Base-by-base conservation (phyloP, 208 protist genomes). In the Crithidia sp. region DNA sequence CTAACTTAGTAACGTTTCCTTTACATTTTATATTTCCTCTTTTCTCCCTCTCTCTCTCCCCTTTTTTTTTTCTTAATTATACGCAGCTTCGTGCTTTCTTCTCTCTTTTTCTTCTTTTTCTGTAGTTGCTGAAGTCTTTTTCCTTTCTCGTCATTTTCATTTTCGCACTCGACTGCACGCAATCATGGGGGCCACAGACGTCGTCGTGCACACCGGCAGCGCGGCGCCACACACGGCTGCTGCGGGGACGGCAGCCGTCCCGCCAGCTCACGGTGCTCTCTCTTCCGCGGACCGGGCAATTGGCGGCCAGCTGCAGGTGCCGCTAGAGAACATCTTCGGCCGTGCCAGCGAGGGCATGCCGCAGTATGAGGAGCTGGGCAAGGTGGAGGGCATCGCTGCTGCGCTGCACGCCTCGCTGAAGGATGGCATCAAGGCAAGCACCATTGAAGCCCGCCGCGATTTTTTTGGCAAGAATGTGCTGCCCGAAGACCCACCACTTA, bases 391-490 rank as follows among this genome's bases (percentile, higher is more conserved):
- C 50, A 72, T 95, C 56, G 76, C 79, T 2, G 70, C 64, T 43
- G 56, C 69, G 28, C 84, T 96, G 3, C 67, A 82, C 62, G 79
- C 79, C 44, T 79, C 87, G 47, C 37, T 89, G 17, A 45, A 62
- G 37, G 50, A 67, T 2, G 91, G 91, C 65, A 47, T 93, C 4
- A n/a, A 60, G 28, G 37, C 61, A 7, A 17, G 43, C 10, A 89
- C 76, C 16, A 79, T 85, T 36, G 78, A 76, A 55, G 37, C 56
- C 8, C 87, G 87, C 3, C 77, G 73, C 14, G 54, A 14, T 16
- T 61, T 84, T 7, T 95, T 92, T 73, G 92, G 90, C 9, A 72
- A 69, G 13, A 96, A 96, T 71, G 71, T 67, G 28, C 82, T 95
- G 37, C 92, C 90, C 12, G 85, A 86, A 65, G 86, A 95, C 16